Conservation (phyloP, 768 basidiomycete genomes). For the Lactarius psammicola region DNA sequence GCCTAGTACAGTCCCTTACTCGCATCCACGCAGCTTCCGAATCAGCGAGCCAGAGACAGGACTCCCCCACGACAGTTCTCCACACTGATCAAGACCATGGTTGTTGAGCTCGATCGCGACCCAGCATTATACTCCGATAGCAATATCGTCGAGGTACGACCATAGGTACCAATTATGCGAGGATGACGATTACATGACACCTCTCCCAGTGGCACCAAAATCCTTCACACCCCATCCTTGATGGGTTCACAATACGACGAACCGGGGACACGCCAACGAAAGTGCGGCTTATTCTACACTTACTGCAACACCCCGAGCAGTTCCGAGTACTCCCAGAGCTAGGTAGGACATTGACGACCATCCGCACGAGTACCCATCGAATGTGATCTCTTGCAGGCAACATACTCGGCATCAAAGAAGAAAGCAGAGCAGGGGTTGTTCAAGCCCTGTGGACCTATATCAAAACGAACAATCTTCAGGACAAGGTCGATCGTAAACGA, state of each 20-base stretch:
- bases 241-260: conserved; percentile 84
- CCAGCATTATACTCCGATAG: conserved; percentile 75
- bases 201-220: conserved; percentile 58
- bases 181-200: neutral
- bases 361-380: neutral
- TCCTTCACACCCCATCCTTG: conserved; percentile 59
- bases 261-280: conserved; percentile 78
- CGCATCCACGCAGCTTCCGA: conserved; percentile 45
- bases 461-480: conserved; percentile 78
- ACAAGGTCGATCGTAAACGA: conserved; percentile 72
- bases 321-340: conserved; percentile 78
- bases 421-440: conserved; percentile 75
- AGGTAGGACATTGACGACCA: conserved; percentile 40
- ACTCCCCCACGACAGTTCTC: conserved; percentile 74
- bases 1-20: conserved; percentile 6
- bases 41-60: conserved; percentile 63
- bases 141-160: conserved; percentile 82
- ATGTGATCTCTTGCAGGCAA: conserved; percentile 41
- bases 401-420: conserved; percentile 79
- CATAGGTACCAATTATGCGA: neutral
- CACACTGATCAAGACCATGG: conserved; percentile 76
- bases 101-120: conserved; percentile 87
- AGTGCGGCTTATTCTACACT: conserved; percentile 77
- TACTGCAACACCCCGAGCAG: conserved; percentile 85
- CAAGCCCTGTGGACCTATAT: conserved; percentile 92